Percentiles rank a stretch among this genome's conserved stretches.
Conservation (phyloP, 2,329 filamentous ascomycete species). For the Alternaria angustiovoidea region DNA sequence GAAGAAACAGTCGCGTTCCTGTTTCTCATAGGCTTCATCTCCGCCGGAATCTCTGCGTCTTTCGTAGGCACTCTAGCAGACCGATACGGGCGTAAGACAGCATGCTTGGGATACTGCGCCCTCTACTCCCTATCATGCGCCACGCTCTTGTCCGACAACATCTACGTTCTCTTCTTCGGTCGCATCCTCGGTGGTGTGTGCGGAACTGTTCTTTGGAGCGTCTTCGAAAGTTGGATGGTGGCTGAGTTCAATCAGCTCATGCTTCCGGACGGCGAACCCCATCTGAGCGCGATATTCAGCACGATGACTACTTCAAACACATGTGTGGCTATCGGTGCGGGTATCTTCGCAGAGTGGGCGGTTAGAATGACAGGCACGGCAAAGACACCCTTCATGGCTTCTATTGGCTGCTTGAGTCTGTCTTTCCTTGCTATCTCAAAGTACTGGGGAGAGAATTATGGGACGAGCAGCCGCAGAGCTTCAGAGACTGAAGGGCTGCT, state of each 20-base stretch:
- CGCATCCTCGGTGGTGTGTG: constrained; percentile 64
- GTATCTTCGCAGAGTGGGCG: constrained; percentile 62
- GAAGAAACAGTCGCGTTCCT: constrained; percentile 55
- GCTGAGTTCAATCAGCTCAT: constrained; percentile 62
- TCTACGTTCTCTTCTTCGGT: constrained; percentile 60
- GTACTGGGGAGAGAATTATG: constrained; percentile 64
- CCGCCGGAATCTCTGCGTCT: constrained; percentile 59
- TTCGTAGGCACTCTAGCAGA: constrained; percentile 61
- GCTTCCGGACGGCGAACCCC: constrained; percentile 54
- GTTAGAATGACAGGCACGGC: constrained; percentile 59
- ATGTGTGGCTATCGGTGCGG: constrained; percentile 62
- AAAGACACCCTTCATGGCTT: constrained; percentile 61
- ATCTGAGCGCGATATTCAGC: constrained; percentile 62
- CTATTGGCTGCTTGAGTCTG: constrained; percentile 54
- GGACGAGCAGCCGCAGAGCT: constrained; percentile 34
- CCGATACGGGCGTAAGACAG: constrained; percentile 59
- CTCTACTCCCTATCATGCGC: constrained; percentile 63
- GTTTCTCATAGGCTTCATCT: constrained; percentile 56
- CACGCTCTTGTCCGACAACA: constrained; percentile 58
- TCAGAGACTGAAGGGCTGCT: constrained; percentile 35
- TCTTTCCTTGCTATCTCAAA: constrained; percentile 58
- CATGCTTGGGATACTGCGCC: constrained; percentile 64
- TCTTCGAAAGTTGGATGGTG: constrained; percentile 70
- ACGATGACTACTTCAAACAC: constrained; percentile 60
- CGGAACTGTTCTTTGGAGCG: constrained; percentile 65